Evolutionary conservation across 2,329 filamentous ascomycete species (phyloP), one percentile per base, ranked within the genome.

Genomic region (Fonsecaea nubica): DNA sequence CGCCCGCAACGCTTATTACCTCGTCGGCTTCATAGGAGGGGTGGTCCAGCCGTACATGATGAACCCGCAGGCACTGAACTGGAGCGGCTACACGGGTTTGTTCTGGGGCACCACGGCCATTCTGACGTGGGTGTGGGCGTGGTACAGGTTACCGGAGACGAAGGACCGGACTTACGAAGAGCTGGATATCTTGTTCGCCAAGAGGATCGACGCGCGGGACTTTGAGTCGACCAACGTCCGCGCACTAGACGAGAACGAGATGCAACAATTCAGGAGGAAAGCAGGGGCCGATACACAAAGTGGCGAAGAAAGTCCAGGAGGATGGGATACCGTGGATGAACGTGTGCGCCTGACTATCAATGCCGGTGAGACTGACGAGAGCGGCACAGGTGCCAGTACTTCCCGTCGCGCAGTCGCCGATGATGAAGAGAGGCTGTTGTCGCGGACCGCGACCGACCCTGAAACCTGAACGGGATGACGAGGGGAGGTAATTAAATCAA

Each of bases 1-100:
- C 35, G 81, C 83, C 1, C 79, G 84, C 10, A 80, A 77, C 56
- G 69, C 79, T 35, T 86, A 85, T 74, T 84, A 86, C 67, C 76
- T 84, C 13, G 73, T 75, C 18, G 78, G 80, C 40, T 82, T 86
- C 53, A 68, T 80, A 38, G 80, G 78, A 69, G 85, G 79, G 12
- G 67, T 74, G 42, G 71, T 74, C 18, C 71, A 77, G 55, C 76
- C 76, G 4, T 77, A 76, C 52, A 72, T 77, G 63, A 74, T 78
- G 72, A 77, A 76, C 50, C 75, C 76, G 0, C 74, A 75, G 0
- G 76, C 73, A 4, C 73, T 72, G 68, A 79, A 84, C 55, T 74
- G 78, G 25, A 76, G 74, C 64, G 76, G 80, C 3, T 78, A 79
- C 66, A 75, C 75, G 0, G 76, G 75, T 0, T 80, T 81, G 63